Base-by-base conservation (phyloP, 2,329 filamentous ascomycete genomes). In the Hypoxylon sp. region DNA sequence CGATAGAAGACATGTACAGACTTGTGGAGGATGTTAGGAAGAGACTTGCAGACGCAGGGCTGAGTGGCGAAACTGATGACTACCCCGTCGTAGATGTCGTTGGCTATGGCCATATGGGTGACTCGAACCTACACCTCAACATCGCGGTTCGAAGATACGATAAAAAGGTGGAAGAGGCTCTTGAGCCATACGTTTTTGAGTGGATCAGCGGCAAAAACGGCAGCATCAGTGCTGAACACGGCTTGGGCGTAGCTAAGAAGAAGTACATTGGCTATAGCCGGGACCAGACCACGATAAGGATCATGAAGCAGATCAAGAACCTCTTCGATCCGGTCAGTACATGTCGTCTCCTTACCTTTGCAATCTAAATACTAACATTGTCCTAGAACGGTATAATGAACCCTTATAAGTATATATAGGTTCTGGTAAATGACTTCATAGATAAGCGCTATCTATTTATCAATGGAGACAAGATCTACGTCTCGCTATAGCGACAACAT, bases 31-130 rank as follows among this genome's bases (percentile, higher is more conserved):
- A 98, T 74, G 92, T 91, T 22, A 88, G 91, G 70, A 89, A 88
- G 58, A 90, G 90, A 58, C 86, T 99, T 72, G 85, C 87, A 1
- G 86, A 90, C 59, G 90, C 91, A 33, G 94, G 94, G 0, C 86
- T 98, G 2, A 85, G 97, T 44, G 92, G 93, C 58, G 90, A 93
- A 48, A 89, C 90, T 5, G 89, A 92, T 62, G 90, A 90, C 50
- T 87, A 90, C 78, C 93, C 94, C 0, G 94, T 97, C 5, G 88
- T 97, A 1, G 92, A 91, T 64, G 94, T 98, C n/a, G 89, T 98
- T 19, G 96, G 96, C 19, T 99, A 98, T 78, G 96, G 96, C 35
- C 96, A 99, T 80, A 98, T 99, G 94, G 97, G 96, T 42, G 96
- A 99, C 81, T 90, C 92, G 3, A 99, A 99, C 81, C 82, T 99